Conservation (phyloP, 1,284 basidiomycete species). For the Boletus sp. region DNA sequence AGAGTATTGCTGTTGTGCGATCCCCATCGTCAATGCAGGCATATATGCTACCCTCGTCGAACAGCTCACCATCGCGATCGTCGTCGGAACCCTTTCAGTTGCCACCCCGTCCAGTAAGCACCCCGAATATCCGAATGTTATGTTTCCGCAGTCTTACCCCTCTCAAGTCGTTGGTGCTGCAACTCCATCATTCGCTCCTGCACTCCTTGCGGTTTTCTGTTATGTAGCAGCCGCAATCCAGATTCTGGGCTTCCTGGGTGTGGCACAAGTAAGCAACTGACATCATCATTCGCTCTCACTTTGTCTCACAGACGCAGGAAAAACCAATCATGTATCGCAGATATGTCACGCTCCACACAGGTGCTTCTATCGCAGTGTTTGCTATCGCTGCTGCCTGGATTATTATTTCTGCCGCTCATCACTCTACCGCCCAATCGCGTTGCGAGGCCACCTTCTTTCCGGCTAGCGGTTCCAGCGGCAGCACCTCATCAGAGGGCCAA, state of each 20-base stretch:
- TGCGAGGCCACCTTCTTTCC: constrained; percentile 66
- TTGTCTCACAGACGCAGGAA: constrained; percentile 49
- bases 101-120: constrained; percentile 73
- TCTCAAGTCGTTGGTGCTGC: constrained; percentile 77
- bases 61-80: constrained; percentile 65
- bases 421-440: constrained; percentile 61
- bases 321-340: constrained; percentile 70
- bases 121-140: background rate
- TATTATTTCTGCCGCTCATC: constrained; percentile 70
- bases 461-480: constrained; percentile 30
- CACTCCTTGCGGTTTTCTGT: constrained; percentile 70
- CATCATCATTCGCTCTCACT: background rate
- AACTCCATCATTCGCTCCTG: constrained; percentile 70
- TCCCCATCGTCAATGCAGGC: constrained; percentile 82
- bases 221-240: constrained; percentile 73
- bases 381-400: constrained; percentile 77
- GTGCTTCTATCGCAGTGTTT: constrained; percentile 60
- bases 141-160: constrained; percentile 6
- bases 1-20: constrained; percentile 80
- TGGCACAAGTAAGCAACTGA: constrained; percentile 56
- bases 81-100: constrained; percentile 75
- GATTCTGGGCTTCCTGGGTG: constrained; percentile 78
- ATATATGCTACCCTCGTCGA: constrained; percentile 79
- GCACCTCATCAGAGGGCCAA: constrained; percentile 50
- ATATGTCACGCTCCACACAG: constrained; percentile 68